phyloP scores from a whole-genome alignment of 139 green algal species.

The Haematococcus lacustris region DNA sequence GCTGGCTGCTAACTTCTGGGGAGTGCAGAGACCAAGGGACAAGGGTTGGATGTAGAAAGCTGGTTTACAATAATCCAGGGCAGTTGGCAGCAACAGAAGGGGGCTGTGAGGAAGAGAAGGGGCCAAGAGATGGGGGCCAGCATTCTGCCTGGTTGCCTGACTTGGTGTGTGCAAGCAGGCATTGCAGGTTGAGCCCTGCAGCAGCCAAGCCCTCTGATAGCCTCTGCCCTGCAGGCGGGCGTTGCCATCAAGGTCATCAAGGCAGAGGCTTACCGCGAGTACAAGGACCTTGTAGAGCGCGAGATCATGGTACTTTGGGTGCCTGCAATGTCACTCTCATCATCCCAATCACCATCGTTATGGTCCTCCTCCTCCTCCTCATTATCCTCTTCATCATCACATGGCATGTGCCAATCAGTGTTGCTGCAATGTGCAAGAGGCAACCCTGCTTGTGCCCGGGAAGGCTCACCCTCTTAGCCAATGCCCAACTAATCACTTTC shows the following conservation, averaged over 20 bases:
- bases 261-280: constrained; percentile 19
- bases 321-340: no score
- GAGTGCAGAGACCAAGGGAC: background rate
- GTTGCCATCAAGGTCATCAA: constrained; percentile 34
- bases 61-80: background rate
- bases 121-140: no score
- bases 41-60: background rate
- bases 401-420: no score
- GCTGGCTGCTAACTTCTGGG: background rate
- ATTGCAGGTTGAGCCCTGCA: background rate
- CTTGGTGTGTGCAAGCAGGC: background rate
- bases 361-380: no score
- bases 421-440: no score
- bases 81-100: background rate
- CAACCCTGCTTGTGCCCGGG: no score
- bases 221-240: background rate
- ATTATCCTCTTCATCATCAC: no score
- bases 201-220: background rate
- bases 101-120: no score
- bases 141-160: no score
- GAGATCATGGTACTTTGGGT: constrained; percentile 22
- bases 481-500: no score
- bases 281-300: constrained; percentile 14
- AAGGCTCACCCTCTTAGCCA: no score
- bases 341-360: no score